These are phyloP conservation scores for Coemansia sp. DNA, from an alignment of 192 early-diverging fungal genomes.

Conservation along the genomic window DNA sequence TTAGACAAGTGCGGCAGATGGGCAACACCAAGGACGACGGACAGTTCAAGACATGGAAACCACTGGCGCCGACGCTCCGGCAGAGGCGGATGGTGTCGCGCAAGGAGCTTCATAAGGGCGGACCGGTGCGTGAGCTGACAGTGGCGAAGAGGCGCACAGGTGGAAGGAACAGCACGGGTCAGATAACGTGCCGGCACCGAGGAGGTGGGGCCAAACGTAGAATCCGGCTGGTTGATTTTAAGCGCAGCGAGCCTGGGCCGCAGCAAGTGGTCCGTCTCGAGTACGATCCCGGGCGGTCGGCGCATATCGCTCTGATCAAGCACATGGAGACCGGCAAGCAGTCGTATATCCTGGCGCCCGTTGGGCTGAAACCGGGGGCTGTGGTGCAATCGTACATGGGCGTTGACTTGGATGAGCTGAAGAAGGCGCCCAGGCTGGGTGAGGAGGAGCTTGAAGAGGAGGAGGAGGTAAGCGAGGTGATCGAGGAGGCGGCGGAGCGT, in stretches of 20 bases:
- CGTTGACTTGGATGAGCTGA: neutral
- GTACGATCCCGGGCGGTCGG: conserved; percentile 91
- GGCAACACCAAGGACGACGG: conserved; percentile 54
- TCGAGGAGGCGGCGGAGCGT: neutral
- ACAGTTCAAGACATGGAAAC: conserved; percentile 93
- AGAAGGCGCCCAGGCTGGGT: neutral
- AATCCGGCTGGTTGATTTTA: conserved; percentile 85
- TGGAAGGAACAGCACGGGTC: conserved; percentile 87
- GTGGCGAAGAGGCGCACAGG: conserved; percentile 79
- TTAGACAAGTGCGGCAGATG: conserved; percentile 25
- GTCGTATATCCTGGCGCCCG: conserved; percentile 85
- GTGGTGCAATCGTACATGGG: conserved; percentile 63
- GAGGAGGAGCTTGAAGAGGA: conserved; percentile 11
- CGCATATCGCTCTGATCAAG: conserved; percentile 81
- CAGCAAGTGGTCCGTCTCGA: conserved; percentile 88
- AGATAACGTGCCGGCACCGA: conserved; percentile 87
- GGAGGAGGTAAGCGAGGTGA: conserved; percentile 4
- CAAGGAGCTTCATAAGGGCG: conserved; percentile 87
- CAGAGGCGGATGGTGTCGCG: conserved; percentile 82
- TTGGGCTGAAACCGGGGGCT: conserved; percentile 72
- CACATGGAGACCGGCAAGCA: conserved; percentile 74
- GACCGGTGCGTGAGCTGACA: conserved; percentile 74
- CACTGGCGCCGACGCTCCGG: conserved; percentile 80
- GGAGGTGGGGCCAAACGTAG: conserved; percentile 92
- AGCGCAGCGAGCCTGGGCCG: conserved; percentile 68